Evolutionary conservation across 2,329 filamentous ascomycete species (phyloP), one percentile per base, ranked within the genome.

Genomic region (Apiospora rasikravindrae): DNA sequence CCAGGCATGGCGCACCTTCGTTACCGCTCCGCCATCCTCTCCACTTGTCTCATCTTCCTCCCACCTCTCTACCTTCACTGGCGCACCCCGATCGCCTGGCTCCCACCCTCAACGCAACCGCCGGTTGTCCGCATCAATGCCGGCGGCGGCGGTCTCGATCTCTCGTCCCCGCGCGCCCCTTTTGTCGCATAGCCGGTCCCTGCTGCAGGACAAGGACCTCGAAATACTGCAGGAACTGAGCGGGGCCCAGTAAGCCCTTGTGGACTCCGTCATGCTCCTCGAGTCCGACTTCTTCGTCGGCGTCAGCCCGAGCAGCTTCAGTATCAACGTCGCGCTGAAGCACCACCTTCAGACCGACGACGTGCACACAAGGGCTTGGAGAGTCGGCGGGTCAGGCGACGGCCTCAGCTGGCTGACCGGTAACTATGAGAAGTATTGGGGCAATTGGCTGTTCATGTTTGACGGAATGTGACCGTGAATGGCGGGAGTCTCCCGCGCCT

Each of bases 391-490:
- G 3, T 78, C 78, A 0, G 81, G 83, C 0, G 84, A 86, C 72
- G 80, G 79, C 4, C 78, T 80, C 57, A 85, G 83, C 53, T 84
- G 82, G 76, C 76, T 86, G 24, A 80, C 84, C 16, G 85, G 85
- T 1, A 78, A 78, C 26, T 86, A 84, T 70, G 80, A 82, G 6
- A 79, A 78, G 24, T 86, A 85, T 75, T 86, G 82, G 82, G 82
- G 84, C 16, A 84, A 86, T 73, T 86, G 84, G 84, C 77, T 86
- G 53, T 87, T 85, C 70, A 86, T 87, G 82, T 85, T 81, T 71
- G 83, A 85, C 64, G 82, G 82, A 0, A 77, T 85, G 73, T 85
- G 83, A 83, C 82, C 83, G 24, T 82, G n/a, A 57, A 37, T 4
- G 8, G 22, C 19, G 19, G 2, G 22, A 49, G 7, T 8, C 19